Evolutionary conservation across 2,329 filamentous ascomycete genomes (phyloP).

Genomic region (Aspergillus floridensis): DNA sequence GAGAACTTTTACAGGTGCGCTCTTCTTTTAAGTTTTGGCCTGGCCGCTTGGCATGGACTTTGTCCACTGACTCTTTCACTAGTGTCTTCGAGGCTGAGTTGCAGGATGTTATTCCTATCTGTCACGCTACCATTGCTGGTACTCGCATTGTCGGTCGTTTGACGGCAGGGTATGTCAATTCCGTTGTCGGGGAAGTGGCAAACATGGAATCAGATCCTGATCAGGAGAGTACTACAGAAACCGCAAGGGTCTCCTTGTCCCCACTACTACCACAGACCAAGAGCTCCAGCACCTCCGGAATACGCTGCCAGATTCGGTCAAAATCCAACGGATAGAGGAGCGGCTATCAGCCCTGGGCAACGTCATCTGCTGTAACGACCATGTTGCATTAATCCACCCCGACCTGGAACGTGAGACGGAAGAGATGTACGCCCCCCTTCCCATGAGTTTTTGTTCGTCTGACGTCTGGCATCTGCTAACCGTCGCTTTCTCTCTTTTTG

Average conservation of each 20-base stretch:
- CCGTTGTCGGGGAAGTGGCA: neutral
- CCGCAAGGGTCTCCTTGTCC: slow-evolving; percentile 92
- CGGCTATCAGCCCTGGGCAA: slow-evolving; percentile 92
- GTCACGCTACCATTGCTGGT: slow-evolving; percentile 92
- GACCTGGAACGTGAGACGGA: slow-evolving; percentile 97
- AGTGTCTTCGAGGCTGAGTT: slow-evolving; percentile 97
- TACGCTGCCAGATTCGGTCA: slow-evolving; percentile 83
- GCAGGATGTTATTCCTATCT: slow-evolving; percentile 95
- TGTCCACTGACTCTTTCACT: slow-evolving; percentile 7
- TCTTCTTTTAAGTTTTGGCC: neutral
- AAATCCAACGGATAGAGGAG: slow-evolving; percentile 97
- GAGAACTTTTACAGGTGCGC: slow-evolving; percentile 94
- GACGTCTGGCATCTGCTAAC: neutral
- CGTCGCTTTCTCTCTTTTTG: neutral
- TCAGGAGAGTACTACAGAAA: slow-evolving; percentile 57
- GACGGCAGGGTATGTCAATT: slow-evolving; percentile 71
- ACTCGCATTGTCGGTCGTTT: slow-evolving; percentile 94
- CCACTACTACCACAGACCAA: slow-evolving; percentile 94
- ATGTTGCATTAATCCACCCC: slow-evolving; percentile 93
- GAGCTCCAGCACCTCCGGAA: slow-evolving; percentile 97
- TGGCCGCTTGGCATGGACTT: neutral
- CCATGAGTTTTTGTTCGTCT: neutral
- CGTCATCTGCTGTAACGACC: slow-evolving; percentile 94
- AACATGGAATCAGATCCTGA: neutral
- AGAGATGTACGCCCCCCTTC: slow-evolving; percentile 62